A percentile compares a stretch with the other conserved stretches of the same genome.
Evolutionary conservation across 306 rosid genomes (phyloP).

Genomic region (Astragalus membranaceus): DNA sequence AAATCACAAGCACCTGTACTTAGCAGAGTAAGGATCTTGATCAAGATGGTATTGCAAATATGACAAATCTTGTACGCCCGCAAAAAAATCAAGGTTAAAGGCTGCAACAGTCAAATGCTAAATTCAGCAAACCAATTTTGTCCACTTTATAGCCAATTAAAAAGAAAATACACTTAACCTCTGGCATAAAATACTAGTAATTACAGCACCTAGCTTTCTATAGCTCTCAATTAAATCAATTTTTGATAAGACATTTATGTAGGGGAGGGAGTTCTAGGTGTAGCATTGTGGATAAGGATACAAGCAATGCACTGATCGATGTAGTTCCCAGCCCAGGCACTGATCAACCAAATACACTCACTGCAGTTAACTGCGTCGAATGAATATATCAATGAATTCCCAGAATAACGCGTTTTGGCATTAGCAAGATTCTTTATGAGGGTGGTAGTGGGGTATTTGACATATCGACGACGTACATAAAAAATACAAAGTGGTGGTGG

Average conservation of each 20-base stretch:
- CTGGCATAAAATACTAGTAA: slow-evolving; percentile 2
- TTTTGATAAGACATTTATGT: slow-evolving; percentile 81
- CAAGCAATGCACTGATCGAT: slow-evolving; percentile 79
- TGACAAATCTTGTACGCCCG: slow-evolving; percentile 87
- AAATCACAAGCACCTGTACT: slow-evolving; percentile 72
- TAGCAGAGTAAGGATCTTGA: slow-evolving; percentile 79
- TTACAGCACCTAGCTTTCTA: slow-evolving; percentile 66
- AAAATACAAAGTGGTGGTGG: too few species aligned
- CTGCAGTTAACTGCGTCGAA: slow-evolving; percentile 80
- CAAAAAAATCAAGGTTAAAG: slow-evolving; percentile 86
- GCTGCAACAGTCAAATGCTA: slow-evolving; percentile 40
- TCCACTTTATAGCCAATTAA: slow-evolving; percentile 8
- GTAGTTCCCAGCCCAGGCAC: slow-evolving; percentile 95
- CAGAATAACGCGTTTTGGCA: slow-evolving; percentile 10
- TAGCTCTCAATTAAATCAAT: slow-evolving; percentile 89
- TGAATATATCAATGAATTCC: slow-evolving; percentile 27
- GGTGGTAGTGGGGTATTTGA: too few species aligned
- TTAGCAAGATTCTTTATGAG: slow-evolving; percentile 49
- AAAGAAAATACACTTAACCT: neutral
- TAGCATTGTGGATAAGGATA: slow-evolving; percentile 83
- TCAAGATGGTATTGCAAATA: slow-evolving; percentile 71
- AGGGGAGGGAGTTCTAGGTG: slow-evolving; percentile 94
- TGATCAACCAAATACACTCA: slow-evolving; percentile 85
- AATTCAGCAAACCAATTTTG: slow-evolving; percentile 18
- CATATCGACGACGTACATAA: too few species aligned